phyloP scores from a whole-genome alignment of 2,329 filamentous ascomycete species.

The Colletotrichum tropicale region DNA sequence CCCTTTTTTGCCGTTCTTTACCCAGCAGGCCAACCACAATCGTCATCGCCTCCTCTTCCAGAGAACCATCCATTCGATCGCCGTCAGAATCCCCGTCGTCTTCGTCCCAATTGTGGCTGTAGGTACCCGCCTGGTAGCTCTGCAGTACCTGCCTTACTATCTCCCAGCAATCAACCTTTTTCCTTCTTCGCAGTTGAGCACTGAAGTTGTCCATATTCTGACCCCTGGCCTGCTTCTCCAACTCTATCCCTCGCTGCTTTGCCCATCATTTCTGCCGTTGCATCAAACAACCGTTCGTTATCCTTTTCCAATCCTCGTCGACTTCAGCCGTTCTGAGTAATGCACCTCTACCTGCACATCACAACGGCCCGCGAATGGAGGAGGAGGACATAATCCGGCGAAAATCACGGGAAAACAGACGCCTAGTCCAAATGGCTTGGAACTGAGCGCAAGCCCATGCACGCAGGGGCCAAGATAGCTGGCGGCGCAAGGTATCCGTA shows the following conservation, averaged over 20 bases:
- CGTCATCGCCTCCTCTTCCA: neutral
- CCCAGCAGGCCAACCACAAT: neutral
- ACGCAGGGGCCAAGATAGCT: neutral
- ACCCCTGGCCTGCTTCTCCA: neutral
- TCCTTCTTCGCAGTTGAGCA: neutral
- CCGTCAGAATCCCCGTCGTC: neutral
- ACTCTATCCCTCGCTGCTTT: neutral
- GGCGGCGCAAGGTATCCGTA: neutral
- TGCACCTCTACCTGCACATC: neutral
- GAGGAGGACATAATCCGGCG: neutral
- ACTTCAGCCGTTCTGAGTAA: neutral
- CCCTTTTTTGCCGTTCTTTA: slow-evolving; percentile 13
- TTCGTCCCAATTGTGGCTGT: neutral
- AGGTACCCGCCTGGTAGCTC: slow-evolving; percentile 1
- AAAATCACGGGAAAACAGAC: neutral
- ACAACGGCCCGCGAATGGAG: neutral
- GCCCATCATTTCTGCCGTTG: neutral
- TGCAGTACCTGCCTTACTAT: neutral
- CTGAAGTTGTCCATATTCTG: neutral
- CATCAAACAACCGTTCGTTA: neutral
- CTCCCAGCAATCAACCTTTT: neutral
- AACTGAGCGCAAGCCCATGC: slow-evolving; percentile 13
- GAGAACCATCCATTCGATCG: neutral
- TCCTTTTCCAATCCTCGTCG: neutral
- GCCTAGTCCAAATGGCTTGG: neutral